Evolutionary conservation across 371 early-diverging fungal species (phyloP).

Genomic region (Synchytrium microbalum): DNA sequence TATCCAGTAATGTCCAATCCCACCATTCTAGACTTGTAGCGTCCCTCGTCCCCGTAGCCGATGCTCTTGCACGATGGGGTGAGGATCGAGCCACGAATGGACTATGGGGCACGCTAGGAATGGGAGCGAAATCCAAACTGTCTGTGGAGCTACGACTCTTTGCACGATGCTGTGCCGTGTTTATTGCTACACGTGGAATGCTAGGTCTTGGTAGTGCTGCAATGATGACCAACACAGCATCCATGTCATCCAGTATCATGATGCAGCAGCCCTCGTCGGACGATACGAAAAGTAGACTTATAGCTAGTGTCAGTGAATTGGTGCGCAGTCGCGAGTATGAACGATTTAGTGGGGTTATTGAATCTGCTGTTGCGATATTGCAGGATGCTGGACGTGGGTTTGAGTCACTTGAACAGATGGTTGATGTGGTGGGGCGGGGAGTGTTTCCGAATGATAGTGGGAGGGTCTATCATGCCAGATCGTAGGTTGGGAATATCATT

Average conservation of each 20-base stretch:
- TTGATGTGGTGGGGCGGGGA: not conserved
- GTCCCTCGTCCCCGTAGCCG: conserved; percentile 22
- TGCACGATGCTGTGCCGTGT: conserved; percentile 17
- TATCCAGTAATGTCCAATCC: conserved; percentile 12
- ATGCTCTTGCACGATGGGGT: conserved; percentile 26
- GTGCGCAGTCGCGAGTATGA: not conserved
- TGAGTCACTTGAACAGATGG: not conserved
- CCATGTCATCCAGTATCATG: no score
- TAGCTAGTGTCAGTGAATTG: not conserved
- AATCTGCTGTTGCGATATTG: not conserved
- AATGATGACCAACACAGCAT: not conserved
- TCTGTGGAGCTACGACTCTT: conserved; percentile 23
- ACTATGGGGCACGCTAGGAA: conserved; percentile 33
- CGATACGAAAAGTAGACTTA: not conserved
- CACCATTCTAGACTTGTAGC: conserved; percentile 22
- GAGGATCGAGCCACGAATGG: conserved; percentile 26
- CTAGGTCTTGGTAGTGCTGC: not conserved
- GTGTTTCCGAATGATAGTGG: not conserved
- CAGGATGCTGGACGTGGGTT: not conserved
- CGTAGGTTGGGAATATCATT: no score
- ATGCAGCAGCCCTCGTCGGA: not conserved
- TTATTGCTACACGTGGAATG: conserved; percentile 18
- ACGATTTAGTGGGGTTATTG: not conserved
- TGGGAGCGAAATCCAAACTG: conserved; percentile 20
- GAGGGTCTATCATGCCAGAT: no score